phyloP scores from a whole-genome alignment of 306 rosid genomes.

The Cicer yamashitae region DNA sequence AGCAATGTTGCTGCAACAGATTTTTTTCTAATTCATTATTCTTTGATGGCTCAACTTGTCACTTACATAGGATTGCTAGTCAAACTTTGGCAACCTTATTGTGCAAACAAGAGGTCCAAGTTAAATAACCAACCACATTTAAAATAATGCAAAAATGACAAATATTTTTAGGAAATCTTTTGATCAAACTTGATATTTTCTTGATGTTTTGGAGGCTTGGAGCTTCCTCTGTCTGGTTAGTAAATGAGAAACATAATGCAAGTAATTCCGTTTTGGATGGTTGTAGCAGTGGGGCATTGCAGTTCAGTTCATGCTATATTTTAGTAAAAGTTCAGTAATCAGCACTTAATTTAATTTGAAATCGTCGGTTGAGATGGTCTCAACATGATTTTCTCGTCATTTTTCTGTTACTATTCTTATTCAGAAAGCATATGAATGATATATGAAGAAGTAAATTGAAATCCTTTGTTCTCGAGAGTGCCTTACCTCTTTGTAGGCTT shows the following conservation, averaged over 20 bases:
- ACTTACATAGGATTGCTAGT: not conserved
- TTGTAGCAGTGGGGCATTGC: not conserved
- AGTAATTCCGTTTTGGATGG: not conserved
- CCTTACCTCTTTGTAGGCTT: not conserved
- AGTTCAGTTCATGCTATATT: slow-evolving; percentile 15
- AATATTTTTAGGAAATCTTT: too few relatives aligned
- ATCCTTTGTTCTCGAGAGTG: slow-evolving; percentile 15
- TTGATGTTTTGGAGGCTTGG: too few relatives aligned
- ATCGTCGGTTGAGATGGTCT: not conserved
- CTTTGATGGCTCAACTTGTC: not conserved
- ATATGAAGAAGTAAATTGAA: slow-evolving; percentile 22
- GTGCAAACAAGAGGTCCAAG: not conserved
- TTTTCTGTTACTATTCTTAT: slow-evolving; percentile 10
- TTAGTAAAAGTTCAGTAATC: not conserved
- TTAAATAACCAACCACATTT: not conserved
- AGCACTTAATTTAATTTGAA: slow-evolving; percentile 30
- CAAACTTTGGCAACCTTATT: slow-evolving; percentile 5
- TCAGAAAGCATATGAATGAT: not conserved
- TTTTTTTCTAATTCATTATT: not conserved
- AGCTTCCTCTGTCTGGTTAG: not conserved
- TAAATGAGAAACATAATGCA: not conserved
- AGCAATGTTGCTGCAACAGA: not conserved
- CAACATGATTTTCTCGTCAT: slow-evolving; percentile 2
- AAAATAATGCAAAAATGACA: too few relatives aligned
- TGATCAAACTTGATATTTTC: too few relatives aligned